Evolutionary conservation across 176 grass and related monocot genomes (phyloP).

Genomic region (Paspalum vaginatum): DNA sequence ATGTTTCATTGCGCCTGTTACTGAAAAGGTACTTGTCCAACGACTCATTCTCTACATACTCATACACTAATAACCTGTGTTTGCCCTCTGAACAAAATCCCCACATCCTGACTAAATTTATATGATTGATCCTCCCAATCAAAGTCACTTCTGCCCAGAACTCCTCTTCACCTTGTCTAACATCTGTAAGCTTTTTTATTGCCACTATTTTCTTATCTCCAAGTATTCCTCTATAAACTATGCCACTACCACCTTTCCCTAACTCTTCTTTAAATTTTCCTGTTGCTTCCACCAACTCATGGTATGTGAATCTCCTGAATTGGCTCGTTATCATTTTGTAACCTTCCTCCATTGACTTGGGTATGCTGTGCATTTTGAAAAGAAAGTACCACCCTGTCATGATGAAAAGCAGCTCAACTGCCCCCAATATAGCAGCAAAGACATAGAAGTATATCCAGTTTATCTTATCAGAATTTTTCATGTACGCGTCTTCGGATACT

Average conservation of each 20-base stretch:
- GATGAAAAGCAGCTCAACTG: conserved; percentile 62
- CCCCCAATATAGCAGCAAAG: conserved; percentile 56
- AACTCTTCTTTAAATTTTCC: conserved; percentile 77
- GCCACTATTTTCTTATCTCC: conserved; percentile 65
- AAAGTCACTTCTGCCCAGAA: conserved; percentile 70
- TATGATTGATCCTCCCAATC: conserved; percentile 81
- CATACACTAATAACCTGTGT: conserved; percentile 67
- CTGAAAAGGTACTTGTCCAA: conserved; percentile 73
- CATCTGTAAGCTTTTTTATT: conserved; percentile 75
- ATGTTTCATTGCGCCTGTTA: conserved; percentile 23
- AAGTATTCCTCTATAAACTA: conserved; percentile 72
- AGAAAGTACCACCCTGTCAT: conserved; percentile 70
- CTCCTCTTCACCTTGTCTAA: conserved; percentile 73
- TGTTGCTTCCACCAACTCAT: conserved; percentile 63
- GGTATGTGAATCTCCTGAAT: conserved; percentile 70
- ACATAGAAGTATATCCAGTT: conserved; percentile 68
- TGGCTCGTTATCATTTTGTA: conserved; percentile 77
- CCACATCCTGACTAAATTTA: conserved; percentile 80
- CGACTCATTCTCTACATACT: conserved; percentile 75
- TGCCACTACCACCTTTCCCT: conserved; percentile 60
- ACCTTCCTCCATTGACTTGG: conserved; percentile 62
- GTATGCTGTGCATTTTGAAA: conserved; percentile 54
- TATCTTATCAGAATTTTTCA: conserved; percentile 40
- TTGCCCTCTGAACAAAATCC: conserved; percentile 73
- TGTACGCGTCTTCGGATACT: conserved; percentile 38